phyloP scores from a whole-genome alignment of 768 basidiomycete species.

The Pulveroboletus sp. region DNA sequence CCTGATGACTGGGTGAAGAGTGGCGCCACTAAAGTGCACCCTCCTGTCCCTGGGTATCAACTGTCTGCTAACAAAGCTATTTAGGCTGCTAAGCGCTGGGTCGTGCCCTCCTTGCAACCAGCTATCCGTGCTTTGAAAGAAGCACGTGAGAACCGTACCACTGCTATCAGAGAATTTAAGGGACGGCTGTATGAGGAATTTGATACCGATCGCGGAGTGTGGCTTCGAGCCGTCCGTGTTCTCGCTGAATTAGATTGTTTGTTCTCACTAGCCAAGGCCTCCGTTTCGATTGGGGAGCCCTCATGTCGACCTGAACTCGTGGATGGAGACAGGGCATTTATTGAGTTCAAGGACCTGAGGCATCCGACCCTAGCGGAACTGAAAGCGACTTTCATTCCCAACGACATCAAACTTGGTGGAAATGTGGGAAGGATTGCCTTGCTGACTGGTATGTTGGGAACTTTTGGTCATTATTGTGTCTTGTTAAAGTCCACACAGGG shows the following conservation, averaged over 20 bases:
- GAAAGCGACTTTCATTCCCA: constrained; percentile 85
- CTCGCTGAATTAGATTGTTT: constrained; percentile 96
- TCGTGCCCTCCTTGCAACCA: constrained; percentile 64
- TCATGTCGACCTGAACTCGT: constrained; percentile 88
- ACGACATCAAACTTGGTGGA: constrained; percentile 83
- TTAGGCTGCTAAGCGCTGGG: constrained; percentile 72
- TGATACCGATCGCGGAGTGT: constrained; percentile 71
- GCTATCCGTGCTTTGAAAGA: constrained; percentile 85
- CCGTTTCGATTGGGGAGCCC: constrained; percentile 86
- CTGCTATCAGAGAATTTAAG: constrained; percentile 80
- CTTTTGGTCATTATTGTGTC: neutral
- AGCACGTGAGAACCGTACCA: constrained; percentile 81
- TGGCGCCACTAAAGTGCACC: constrained; percentile 68
- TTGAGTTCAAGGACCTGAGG: constrained; percentile 86
- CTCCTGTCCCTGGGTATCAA: neutral
- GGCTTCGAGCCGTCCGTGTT: constrained; percentile 79
- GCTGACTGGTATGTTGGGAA: constrained; percentile 63
- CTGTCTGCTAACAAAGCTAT: neutral
- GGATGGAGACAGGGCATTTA: constrained; percentile 69
- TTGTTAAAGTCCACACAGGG: constrained; percentile 36
- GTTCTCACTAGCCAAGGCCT: constrained; percentile 86
- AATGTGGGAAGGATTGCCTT: constrained; percentile 71
- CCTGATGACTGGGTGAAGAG: constrained; percentile 83
- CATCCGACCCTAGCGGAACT: constrained; percentile 78
- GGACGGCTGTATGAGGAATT: constrained; percentile 75